Conservation (phyloP, 2,329 filamentous ascomycete species). For the Botryotinia calthae region DNA sequence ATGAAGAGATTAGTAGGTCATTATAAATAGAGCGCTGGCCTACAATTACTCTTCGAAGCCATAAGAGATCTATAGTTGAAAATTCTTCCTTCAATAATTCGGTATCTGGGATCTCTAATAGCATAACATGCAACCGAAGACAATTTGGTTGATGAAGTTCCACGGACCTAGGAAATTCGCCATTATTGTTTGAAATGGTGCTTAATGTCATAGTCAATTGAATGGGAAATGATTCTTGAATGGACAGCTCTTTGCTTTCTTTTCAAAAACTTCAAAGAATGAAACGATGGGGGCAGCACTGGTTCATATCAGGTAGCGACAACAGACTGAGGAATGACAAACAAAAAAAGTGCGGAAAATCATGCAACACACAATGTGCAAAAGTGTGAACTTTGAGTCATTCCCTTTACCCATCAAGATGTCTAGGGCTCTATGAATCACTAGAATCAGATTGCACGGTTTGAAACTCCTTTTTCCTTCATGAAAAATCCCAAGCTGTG, state of each 20-base stretch:
- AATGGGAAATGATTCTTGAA: neutral
- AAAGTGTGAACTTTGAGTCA: too few relatives aligned
- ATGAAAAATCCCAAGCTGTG: neutral
- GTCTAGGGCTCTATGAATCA: neutral
- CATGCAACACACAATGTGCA: neutral
- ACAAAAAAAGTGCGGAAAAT: neutral
- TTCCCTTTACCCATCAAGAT: neutral
- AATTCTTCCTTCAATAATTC: neutral
- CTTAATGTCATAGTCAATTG: neutral
- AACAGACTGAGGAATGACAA: neutral
- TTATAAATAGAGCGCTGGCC: neutral
- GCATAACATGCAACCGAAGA: neutral
- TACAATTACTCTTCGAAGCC: neutral
- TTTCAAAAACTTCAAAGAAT: neutral
- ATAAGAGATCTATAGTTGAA: neutral
- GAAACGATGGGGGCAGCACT: neutral
- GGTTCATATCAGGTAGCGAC: neutral
- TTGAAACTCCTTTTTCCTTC: neutral
- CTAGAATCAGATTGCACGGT: neutral
- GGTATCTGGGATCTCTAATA: neutral
- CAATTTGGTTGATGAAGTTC: neutral
- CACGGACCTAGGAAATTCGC: neutral
- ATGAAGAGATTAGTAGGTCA: neutral
- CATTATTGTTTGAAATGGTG: neutral
- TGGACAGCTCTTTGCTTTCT: neutral